Conservation (phyloP, 345 rosid species). For the Trapa incisa region DNA sequence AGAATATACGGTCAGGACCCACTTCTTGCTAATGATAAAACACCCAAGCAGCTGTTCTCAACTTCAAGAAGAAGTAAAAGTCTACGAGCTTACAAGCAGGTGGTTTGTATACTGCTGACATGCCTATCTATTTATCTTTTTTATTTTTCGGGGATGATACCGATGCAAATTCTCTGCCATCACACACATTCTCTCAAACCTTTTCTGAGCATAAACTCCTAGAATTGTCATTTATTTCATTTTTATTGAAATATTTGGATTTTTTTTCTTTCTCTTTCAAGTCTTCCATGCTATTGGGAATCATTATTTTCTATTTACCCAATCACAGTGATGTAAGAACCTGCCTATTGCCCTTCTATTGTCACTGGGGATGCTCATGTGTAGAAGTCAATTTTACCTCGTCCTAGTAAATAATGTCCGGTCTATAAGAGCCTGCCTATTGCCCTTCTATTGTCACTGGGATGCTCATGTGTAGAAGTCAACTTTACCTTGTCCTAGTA, state of each 20-base stretch:
- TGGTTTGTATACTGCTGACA: conserved; percentile 7
- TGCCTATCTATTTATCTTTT: background rate
- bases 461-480: background rate
- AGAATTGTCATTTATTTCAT: background rate
- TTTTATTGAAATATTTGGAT: background rate
- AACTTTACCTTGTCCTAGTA: background rate
- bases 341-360: background rate
- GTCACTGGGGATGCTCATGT: background rate
- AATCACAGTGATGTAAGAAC: background rate
- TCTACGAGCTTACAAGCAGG: conserved; percentile 73
- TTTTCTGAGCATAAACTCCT: background rate
- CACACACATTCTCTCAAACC: background rate
- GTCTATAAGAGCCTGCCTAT: background rate
- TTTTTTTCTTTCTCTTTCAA: background rate
- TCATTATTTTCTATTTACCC: background rate
- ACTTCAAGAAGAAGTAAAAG: conserved; percentile 54
- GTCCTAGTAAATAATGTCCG: background rate
- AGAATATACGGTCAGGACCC: conserved; percentile 86
- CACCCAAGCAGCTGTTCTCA: conserved; percentile 45
- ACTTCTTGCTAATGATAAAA: conserved; percentile 41
- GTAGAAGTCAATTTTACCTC: background rate
- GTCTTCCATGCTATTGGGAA: background rate
- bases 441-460: background rate
- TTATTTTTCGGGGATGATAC: background rate
- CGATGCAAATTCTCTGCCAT: background rate